Evolutionary conservation across 805 yeast genomes (phyloP).

Genomic region (Myxozyma geophila): DNA sequence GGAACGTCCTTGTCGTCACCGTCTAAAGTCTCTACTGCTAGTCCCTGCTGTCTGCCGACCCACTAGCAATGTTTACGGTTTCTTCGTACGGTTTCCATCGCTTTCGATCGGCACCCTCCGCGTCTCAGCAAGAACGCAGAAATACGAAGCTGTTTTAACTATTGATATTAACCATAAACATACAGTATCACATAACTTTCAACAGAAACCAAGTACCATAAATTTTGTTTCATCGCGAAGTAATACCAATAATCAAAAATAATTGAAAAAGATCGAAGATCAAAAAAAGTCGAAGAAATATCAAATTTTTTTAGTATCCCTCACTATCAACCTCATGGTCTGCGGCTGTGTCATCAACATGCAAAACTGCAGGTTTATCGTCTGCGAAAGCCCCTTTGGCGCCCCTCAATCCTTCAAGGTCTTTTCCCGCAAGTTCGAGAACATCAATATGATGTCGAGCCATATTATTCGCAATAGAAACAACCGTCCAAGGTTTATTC

Average conservation of each 20-base stretch:
- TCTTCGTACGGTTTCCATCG: too few relatives aligned
- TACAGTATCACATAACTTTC: too few relatives aligned
- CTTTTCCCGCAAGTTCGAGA: not conserved
- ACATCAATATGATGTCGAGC: slow-evolving; percentile 14
- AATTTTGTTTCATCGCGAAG: too few relatives aligned
- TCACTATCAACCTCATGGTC: not conserved
- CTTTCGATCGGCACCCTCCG: too few relatives aligned
- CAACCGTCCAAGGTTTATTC: slow-evolving; percentile 18
- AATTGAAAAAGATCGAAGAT: not conserved
- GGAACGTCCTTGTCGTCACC: too few relatives aligned
- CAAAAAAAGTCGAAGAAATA: not conserved
- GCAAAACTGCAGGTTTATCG: not conserved
- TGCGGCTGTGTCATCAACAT: not conserved
- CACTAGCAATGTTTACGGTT: too few relatives aligned
- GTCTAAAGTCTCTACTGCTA: too few relatives aligned
- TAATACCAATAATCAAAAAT: not conserved
- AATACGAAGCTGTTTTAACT: too few relatives aligned
- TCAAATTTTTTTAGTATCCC: not conserved
- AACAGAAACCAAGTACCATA: too few relatives aligned
- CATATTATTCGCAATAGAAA: slow-evolving; percentile 10
- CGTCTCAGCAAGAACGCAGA: too few relatives aligned
- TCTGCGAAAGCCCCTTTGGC: not conserved
- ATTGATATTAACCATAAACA: too few relatives aligned
- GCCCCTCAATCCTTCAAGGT: not conserved
- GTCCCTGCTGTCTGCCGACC: too few relatives aligned